These are phyloP conservation scores for Phaffomyces thermotolerans DNA, from an alignment of 805 yeast genomes.

Conservation along the genomic window DNA sequence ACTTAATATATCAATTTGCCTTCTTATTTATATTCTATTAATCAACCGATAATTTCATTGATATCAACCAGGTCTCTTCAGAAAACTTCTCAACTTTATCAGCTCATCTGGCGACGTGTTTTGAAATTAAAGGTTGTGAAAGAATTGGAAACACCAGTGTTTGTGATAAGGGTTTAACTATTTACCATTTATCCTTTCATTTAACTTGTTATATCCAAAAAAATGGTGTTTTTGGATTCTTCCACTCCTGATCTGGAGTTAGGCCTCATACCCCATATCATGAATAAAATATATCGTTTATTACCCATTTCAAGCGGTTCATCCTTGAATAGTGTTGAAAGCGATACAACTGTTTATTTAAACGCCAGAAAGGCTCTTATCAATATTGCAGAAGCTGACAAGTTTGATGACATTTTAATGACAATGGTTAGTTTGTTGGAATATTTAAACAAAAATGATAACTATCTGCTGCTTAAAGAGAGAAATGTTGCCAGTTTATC, in stretches of 20 bases:
- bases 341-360: conserved; percentile 27
- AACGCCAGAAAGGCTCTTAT: conserved; percentile 28
- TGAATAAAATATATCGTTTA: conserved; percentile 25
- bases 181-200: neutral
- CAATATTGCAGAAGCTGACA: conserved; percentile 22
- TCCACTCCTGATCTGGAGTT: conserved; percentile 6
- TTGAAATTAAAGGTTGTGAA: neutral
- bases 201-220: too few species aligned
- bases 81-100: too few species aligned
- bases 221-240: conserved; percentile 4
- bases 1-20: too few species aligned
- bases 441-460: conserved; percentile 23
- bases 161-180: conserved; percentile 1
- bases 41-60: too few species aligned
- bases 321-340: conserved; percentile 30
- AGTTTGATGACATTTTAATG: conserved; percentile 26
- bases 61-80: neutral
- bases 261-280: conserved; percentile 30
- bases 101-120: neutral
- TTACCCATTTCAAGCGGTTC: conserved; percentile 33
- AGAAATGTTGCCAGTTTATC: conserved; percentile 23
- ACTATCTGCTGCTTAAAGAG: conserved; percentile 21
- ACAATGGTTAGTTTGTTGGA: conserved; percentile 22
- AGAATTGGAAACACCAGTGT: neutral
- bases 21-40: too few species aligned